Base-by-base conservation (phyloP, 345 rosid species). In the Sonneratia caseolaris region DNA sequence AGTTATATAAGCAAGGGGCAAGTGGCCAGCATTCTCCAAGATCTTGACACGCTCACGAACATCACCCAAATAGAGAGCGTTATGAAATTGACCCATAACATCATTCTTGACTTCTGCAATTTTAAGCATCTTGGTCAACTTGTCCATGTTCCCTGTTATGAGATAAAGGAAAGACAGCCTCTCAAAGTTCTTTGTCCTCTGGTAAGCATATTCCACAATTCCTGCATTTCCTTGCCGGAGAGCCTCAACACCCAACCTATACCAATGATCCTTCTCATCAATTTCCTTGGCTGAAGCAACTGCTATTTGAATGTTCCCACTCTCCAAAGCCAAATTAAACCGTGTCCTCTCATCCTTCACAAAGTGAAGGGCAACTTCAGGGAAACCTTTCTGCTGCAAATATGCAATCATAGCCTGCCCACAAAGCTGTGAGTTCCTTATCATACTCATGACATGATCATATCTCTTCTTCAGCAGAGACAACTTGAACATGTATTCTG, bases 351-450 rank as follows among this genome's bases (percentile, higher is more conserved):
- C 97, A 37, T 92, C 99, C 77, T 90, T 93, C 72, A 95, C 97
- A 80, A 95, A 95, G 80, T 95, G 97, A 56, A 95, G 85, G 74
- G 99, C 99, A 76, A 95, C 97, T 84, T 95, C 99, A 74, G 97
- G 99, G 70, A 95, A 95, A 24, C 97, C 97, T 77, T 92, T 95
- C 77, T 92, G 97, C 74, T 95, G 99, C 77, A 95, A 82, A 80
- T 95, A 92, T 51, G 99, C 93, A 73, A 92, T 90, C 97, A 95
- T 83, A 56, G 97, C 97, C 81, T 95, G 93, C 59, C 99, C 99
- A 79, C 97, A 90, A 37, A 95, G 97, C 84, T 90, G 92, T 14
- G 97, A 90, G 77, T 86, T 89, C 85, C 81, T 90, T 71, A 95
- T 95, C 99, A 95, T 95, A 83, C 87, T 86, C 97, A 92, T 89